Percentiles rank a stretch among this genome's conserved stretches.
phyloP scores from a whole-genome alignment of 768 basidiomycete species.

The Suillus tomentosus region DNA sequence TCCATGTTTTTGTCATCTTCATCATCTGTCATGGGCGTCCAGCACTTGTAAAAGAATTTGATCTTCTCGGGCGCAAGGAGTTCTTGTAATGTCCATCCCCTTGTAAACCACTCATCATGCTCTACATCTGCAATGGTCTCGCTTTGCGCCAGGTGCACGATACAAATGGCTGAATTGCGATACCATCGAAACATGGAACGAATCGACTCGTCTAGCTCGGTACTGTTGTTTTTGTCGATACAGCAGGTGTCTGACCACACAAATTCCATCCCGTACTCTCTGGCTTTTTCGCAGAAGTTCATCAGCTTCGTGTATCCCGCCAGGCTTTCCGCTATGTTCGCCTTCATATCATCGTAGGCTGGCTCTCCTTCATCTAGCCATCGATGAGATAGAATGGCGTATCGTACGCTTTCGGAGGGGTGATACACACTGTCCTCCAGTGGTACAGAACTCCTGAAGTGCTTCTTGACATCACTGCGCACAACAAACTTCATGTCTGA shows the following conservation, averaged over 20 bases:
- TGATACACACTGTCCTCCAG: background rate
- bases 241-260: constrained; percentile 2
- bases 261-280: background rate
- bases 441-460: background rate
- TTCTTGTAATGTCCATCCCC: background rate
- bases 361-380: constrained; percentile 11
- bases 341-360: constrained; percentile 6
- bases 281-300: background rate
- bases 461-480: constrained; percentile 4
- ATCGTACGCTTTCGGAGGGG: background rate
- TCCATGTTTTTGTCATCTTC: background rate
- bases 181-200: constrained; percentile 8
- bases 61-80: constrained; percentile 1
- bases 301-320: constrained; percentile 3
- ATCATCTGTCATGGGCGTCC: constrained; percentile 3
- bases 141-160: constrained; percentile 7
- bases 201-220: constrained; percentile 3
- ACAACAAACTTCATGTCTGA: background rate
- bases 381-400: constrained; percentile 14
- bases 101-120: background rate
- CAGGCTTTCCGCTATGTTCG: background rate
- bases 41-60: constrained; percentile 1
- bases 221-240: background rate
- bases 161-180: constrained; percentile 2
- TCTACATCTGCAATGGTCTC: background rate